Evolutionary conservation across 805 yeast genomes (phyloP).

Genomic region (Ogataea nakhonphanomensis): DNA sequence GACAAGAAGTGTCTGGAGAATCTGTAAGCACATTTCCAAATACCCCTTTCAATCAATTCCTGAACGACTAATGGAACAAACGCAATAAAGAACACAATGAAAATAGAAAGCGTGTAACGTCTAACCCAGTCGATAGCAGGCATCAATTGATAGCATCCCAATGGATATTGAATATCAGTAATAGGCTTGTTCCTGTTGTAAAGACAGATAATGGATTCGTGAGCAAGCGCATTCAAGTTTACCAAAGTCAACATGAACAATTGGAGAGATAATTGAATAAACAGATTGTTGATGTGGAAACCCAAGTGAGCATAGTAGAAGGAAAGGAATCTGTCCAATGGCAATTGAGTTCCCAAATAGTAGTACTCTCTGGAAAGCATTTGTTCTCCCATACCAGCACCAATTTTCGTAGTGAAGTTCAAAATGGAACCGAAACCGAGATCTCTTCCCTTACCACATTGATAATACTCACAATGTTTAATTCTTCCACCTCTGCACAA

Average conservation of each 20-base stretch:
- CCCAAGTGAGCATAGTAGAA: constrained; percentile 87
- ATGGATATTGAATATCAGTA: constrained; percentile 62
- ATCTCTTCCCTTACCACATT: constrained; percentile 91
- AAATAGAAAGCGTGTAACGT: constrained; percentile 76
- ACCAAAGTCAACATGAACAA: constrained; percentile 66
- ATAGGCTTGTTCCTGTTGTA: constrained; percentile 64
- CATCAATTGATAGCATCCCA: constrained; percentile 68
- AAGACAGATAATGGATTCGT: constrained; percentile 65
- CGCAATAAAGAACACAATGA: constrained; percentile 77
- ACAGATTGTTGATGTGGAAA: constrained; percentile 77
- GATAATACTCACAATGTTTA: constrained; percentile 83
- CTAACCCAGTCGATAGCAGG: constrained; percentile 81
- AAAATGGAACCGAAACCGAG: constrained; percentile 82
- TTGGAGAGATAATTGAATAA: constrained; percentile 73
- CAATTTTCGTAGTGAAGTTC: constrained; percentile 84
- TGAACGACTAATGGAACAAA: constrained; percentile 76
- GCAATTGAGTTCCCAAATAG: constrained; percentile 76
- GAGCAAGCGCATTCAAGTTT: constrained; percentile 69
- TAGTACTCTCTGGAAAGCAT: constrained; percentile 81
- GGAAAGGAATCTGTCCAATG: constrained; percentile 75
- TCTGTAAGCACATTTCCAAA: constrained; percentile 71
- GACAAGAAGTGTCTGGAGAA: constrained; percentile 66
- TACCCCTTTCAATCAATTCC: constrained; percentile 78
- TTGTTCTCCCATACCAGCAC: constrained; percentile 93
- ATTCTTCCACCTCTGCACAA: constrained; percentile 82